Base-by-base conservation (phyloP, 495 filamentous ascomycete genomes). In the Penicillium argentinense region DNA sequence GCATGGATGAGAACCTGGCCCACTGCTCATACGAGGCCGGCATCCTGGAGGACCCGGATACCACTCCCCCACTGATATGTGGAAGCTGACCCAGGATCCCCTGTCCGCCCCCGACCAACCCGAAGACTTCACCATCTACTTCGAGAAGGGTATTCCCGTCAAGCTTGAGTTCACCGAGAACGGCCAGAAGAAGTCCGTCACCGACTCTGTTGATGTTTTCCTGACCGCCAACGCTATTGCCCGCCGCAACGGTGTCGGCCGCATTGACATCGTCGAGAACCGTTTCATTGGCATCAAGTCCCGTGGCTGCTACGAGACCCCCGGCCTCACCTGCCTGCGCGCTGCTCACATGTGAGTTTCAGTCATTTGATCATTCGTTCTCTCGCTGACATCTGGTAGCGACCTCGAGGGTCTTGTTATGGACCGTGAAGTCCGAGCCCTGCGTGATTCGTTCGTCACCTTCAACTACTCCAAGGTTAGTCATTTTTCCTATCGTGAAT, bases 221-320 rank as follows among this genome's bases (percentile, higher is more conserved):
- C 73, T 85, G 54, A 74, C 81, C 25, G 74, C 83, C 51, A 97
- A 96, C 75, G 69, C 79, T 42, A 91, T 96, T 59, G 91, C 80
- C 44, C 77, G 81, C 51, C 78, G 71, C 39, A 65, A 91, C 66
- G 92, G 91, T 61, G 76, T 96, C 49, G 92, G 91, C 54, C 75
- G 91, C 60, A 86, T 96, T 54, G 91, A 96, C 62, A 96, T 96
- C 57, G 91, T 92, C 39, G 91, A 96, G 79, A 89, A 87, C 71
- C 80, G 87, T 34, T 91, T 89, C 73, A 88, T 92, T 58, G 88
- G 82, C 56, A 72, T 93, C 62, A 95, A 95, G 80, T 84, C 79
- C 63, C 82, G 90, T 59, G 91, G 91, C 56, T 95, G 91, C 80
- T 96, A 96, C 75, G 91, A 96, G 64, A 84, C 89, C 39, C 81